Base-by-base conservation (phyloP, 2,329 filamentous ascomycete species). In the Hansfordia pulvinata region DNA sequence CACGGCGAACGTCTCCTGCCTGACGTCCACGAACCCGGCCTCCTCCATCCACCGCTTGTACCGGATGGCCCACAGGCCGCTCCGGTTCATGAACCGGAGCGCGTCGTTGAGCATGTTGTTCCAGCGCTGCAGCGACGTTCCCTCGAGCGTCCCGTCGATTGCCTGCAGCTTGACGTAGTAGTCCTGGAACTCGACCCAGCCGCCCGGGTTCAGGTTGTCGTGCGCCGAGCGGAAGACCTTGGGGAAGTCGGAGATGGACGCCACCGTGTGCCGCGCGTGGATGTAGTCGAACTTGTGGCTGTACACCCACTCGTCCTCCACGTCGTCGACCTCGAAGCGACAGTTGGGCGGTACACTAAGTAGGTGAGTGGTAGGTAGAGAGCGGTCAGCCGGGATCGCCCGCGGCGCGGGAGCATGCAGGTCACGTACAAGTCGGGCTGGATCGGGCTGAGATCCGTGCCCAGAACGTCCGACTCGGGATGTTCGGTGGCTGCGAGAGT, bases 371-470 rank as follows among this genome's bases (percentile, higher is more conserved):
- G 29, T 23, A 27, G 25, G 6, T 18, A 18, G 9, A 13, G 16
- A 9, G 8, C n/a, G n/a, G n/a, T n/a, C n/a, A n/a, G n/a, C n/a
- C n/a, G n/a, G n/a, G n/a, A n/a, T n/a, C n/a, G n/a, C n/a, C n/a
- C n/a, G n/a, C n/a, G n/a, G n/a, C n/a, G n/a, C n/a, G n/a, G n/a
- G n/a, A n/a, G n/a, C n/a, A n/a, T n/a, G n/a, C n/a, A n/a, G n/a
- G n/a, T n/a, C n/a, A n/a, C n/a, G n/a, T n/a, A n/a, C 18, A 31
- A 39, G 11, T 36, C 33, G 15, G 37, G 37, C 28, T 39, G 37
- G 25, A 39, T 39, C 4, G 29, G 29, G 32, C 26, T 23, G 8
- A 34, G 20, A n/a, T 34, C 32, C n/a, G 27, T 23, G 4, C 32
- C 32, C 8, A 34, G 27, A 2, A 34, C 26, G 11, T 34, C 8